Percentiles rank a stretch among this genome's conserved stretches.
phyloP scores from a whole-genome alignment of 768 basidiomycete genomes.

The Suillus bovinus region DNA sequence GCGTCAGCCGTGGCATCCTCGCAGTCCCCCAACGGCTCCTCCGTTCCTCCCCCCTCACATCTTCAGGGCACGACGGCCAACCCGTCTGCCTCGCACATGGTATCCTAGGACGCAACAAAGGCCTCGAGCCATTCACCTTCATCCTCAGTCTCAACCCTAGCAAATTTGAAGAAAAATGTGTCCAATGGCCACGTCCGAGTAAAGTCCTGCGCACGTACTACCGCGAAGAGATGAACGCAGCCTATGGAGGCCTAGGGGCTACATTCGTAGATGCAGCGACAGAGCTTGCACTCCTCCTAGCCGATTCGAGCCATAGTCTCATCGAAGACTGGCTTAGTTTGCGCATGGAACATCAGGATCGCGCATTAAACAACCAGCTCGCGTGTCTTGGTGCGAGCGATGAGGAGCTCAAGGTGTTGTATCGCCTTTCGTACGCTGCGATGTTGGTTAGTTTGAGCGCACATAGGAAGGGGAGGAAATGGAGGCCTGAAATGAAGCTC shows the following conservation, averaged over 20 bases:
- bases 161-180: slow-evolving; percentile 3
- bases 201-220: slow-evolving; percentile 6
- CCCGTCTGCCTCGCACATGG: slow-evolving; percentile 5
- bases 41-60: not conserved
- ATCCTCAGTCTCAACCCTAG: not conserved
- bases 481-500: not conserved
- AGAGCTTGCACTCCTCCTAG: not conserved
- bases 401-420: not conserved
- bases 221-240: slow-evolving; percentile 1
- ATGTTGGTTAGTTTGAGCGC: slow-evolving; percentile 9
- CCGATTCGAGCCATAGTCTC: slow-evolving; percentile 6
- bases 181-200: slow-evolving; percentile 1
- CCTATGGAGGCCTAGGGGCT: not conserved
- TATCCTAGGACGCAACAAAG: slow-evolving; percentile 7
- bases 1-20: slow-evolving; percentile 4
- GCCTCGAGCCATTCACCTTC: not conserved
- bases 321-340: slow-evolving; percentile 6
- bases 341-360: slow-evolving; percentile 6
- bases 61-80: slow-evolving; percentile 1
- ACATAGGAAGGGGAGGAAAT: slow-evolving; percentile 4
- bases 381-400: not conserved
- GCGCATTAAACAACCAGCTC: not conserved
- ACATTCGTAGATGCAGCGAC: not conserved
- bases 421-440: slow-evolving; percentile 5
- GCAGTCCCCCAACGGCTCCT: slow-evolving; percentile 4